These are phyloP conservation scores for Penicillium sp. DNA, from an alignment of 2,329 filamentous ascomycete genomes.

Conservation along the genomic window DNA sequence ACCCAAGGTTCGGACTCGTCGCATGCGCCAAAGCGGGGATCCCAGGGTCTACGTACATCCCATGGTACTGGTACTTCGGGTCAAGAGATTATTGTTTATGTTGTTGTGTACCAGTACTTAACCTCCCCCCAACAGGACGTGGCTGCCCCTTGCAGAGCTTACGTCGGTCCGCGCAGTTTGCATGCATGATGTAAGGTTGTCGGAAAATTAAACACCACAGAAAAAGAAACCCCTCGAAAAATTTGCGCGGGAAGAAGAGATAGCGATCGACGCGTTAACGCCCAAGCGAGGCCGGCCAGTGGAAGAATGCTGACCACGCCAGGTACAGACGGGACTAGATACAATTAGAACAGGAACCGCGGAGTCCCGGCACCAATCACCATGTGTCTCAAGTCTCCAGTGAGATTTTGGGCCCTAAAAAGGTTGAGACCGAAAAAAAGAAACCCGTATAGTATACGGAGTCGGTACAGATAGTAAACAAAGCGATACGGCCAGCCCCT, in stretches of 20 bases:
- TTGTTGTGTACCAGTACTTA: not conserved
- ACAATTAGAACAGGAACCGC: not conserved
- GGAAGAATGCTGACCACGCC: conserved; percentile 12
- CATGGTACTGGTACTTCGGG: not conserved
- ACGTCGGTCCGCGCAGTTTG: not conserved
- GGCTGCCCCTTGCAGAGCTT: conserved; percentile 4
- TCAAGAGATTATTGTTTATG: not conserved
- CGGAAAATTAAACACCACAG: conserved; percentile 5
- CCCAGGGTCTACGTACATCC: not conserved
- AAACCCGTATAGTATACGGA: not conserved
- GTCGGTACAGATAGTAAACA: not conserved
- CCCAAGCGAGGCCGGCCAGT: conserved; percentile 14
- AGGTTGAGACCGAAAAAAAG: not conserved
- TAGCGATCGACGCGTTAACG: conserved; percentile 21
- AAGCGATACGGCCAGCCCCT: not conserved
- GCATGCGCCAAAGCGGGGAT: conserved; percentile 1
- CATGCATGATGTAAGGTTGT: conserved; percentile 15
- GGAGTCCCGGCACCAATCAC: conserved; percentile 1
- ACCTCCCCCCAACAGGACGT: not conserved
- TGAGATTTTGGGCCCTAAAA: not conserved
- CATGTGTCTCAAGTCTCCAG: not conserved
- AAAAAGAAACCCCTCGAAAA: not conserved
- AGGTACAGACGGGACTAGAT: conserved; percentile 10
- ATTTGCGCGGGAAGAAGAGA: conserved; percentile 14
- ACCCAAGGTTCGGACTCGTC: conserved; percentile 4